Conservation (phyloP, 208 protist genomes). For the Leishmania mexicana region DNA sequence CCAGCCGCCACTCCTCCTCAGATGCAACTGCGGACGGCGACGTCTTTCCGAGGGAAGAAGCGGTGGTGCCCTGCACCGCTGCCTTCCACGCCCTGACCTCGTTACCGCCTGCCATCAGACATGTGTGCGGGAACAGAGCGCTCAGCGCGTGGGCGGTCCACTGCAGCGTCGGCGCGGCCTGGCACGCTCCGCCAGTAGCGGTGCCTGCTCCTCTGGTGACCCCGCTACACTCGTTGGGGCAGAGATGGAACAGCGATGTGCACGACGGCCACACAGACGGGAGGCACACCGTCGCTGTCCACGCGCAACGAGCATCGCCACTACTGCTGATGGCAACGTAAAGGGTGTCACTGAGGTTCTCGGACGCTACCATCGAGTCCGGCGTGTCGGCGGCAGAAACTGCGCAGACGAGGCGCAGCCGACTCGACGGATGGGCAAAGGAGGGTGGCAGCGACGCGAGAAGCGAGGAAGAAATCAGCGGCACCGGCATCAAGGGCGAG, state of each 20-base stretch:
- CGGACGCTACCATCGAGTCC: neutral
- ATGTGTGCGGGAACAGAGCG: constrained; percentile 6
- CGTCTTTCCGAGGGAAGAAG: neutral
- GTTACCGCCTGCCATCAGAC: neutral
- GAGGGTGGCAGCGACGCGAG: neutral
- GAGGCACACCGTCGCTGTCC: constrained; percentile 8
- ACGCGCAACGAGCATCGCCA: constrained; percentile 1
- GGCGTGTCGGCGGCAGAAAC: neutral
- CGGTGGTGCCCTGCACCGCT: neutral
- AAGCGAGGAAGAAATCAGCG: constrained; percentile 1
- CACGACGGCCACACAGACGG: constrained; percentile 23
- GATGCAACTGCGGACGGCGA: neutral
- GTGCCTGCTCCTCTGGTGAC: neutral
- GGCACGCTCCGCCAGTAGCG: neutral
- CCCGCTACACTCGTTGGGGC: neutral
- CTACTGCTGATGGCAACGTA: constrained; percentile 19
- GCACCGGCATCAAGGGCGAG: constrained; percentile 17
- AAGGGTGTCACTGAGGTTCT: neutral
- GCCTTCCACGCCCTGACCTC: neutral
- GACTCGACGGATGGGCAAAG: constrained; percentile 15
- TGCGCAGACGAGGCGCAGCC: constrained; percentile 25
- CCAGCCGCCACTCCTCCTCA: neutral
- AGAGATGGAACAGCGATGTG: constrained; percentile 5
- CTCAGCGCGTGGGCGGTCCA: constrained; percentile 20
- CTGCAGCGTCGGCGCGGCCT: neutral